Base-by-base conservation (phyloP, 23 red algal genomes). In the Pyropia yezoensis region DNA sequence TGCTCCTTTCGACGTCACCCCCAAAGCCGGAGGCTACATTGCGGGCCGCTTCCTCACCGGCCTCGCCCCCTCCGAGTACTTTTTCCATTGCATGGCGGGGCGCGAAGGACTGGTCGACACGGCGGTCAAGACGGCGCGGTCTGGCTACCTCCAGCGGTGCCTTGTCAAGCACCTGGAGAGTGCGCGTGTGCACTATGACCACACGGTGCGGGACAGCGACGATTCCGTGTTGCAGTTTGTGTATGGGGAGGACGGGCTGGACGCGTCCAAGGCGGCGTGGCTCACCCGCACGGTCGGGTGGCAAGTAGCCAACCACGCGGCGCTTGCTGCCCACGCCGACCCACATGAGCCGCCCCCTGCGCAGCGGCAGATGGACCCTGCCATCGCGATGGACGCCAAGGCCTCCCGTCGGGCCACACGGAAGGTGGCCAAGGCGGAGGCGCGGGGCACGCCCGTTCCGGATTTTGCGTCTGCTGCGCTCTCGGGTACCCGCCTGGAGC, bases 131-230 rank as follows among this genome's bases (percentile, higher is more conserved):
- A 98, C 94, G 0, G 94, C 94, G 18, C 88, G 88, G n/a, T 98
- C 94, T 56, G 94, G 94, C 39, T 98, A 98, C 72, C 61, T 98
- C 39, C 94, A 98, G 65, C 73, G 94, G n/a, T 98, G 94, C 62
- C 85, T 98, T 16, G 83, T 88, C 27, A 98, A 98, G 65, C 71
- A 82, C 33, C 67, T 98, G 59, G 94, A 98, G 77, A 75, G 78
- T n/a, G 67, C 91, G 15, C 55, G 63, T 50, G 29, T 98, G 18
- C 72, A 81, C 60, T 98, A 98, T 69, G 94, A 98, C 67, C 55
- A 76, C 24, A 91, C 84, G 22, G 94, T 91, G n/a, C 77, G 94
- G 12, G 84, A 98, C 52, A 63, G 60, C 18, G 80, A 98, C 63
- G 72, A 57, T 18, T 73, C 57, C 3, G 59, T 96, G 15, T 59